Base-by-base conservation (phyloP, 225 moss, liverwort and hornwort genomes). In the Marchantia polymorpha region DNA sequence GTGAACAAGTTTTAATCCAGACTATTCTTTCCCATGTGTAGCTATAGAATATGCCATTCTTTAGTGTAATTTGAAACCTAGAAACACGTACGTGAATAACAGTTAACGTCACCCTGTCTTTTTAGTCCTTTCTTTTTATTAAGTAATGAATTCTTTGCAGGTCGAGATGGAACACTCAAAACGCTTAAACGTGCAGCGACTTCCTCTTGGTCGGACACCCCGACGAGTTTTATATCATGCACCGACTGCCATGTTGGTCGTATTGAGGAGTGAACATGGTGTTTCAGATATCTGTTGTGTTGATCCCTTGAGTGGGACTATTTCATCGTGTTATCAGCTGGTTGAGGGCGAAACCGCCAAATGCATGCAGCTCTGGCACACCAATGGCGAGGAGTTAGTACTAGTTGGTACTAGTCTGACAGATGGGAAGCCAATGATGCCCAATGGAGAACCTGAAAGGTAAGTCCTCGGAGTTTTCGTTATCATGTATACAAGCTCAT, bases 161-260 rank as follows among this genome's bases (percentile, higher is more conserved):
- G 97, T 99, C 87, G 95, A 99, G 89, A 95, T 99, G 99, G 95
- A 99, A 86, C 95, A 93, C 82, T 90, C 92, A 73, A 99, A 94
- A 85, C 86, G 92, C 54, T 82, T 99, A 75, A 95, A 99, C 82
- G 99, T 95, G 17, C 95, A 99, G 86, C 91, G 88, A 63, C 76
- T 99, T 69, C 89, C 89, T 58, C 76, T 93, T 74, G 92, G 92
- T 82, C 88, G 91, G 85, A 99, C 91, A 51, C 93, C 93, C 10
- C 89, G 93, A 52, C 92, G 91, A 56, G 90, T 99, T 73, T 74
- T 93, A 0, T 99, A 99, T 85, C 95, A 99, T 84, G 81, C 91
- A 77, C 85, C 81, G 51, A 90, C 99, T 29, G 95, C 93, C 83
- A 92, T 88, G 71, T 83, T 99, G 86, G 82, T 99, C 64, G 93